A percentile compares a stretch with the other conserved stretches of the same genome.
phyloP scores from a whole-genome alignment of 768 basidiomycete species.

The Macrolepiota albuminosa region DNA sequence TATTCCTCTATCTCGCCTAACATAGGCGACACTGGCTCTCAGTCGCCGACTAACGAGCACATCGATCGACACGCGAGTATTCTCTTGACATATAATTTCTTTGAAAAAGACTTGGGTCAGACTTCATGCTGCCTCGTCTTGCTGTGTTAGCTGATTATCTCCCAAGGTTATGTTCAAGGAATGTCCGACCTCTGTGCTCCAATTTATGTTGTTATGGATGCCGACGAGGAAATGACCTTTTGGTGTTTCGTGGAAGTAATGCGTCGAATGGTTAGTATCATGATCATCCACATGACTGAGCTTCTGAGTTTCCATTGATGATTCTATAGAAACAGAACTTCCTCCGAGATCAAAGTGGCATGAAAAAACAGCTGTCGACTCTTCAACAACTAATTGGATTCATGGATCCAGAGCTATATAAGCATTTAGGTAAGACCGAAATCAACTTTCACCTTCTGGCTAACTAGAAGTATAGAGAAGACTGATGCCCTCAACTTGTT shows the following conservation, averaged over 20 bases:
- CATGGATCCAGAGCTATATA: conserved; percentile 95
- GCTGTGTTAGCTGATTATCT: conserved; percentile 2
- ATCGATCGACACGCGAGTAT: conserved; percentile 85
- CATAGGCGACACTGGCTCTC: conserved; percentile 72
- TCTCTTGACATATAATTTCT: conserved; percentile 87
- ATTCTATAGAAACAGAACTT: conserved; percentile 83
- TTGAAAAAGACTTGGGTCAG: conserved; percentile 82
- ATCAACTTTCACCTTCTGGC: not conserved
- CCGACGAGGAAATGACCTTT: conserved; percentile 87
- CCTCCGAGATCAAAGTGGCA: conserved; percentile 92
- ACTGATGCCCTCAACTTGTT: conserved; percentile 90
- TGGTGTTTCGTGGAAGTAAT: conserved; percentile 97
- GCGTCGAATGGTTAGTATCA: conserved; percentile 79
- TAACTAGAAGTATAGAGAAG: conserved; percentile 48
- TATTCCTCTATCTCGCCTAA: conserved; percentile 75
- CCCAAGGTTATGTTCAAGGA: conserved; percentile 89
- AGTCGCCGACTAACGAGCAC: conserved; percentile 87
- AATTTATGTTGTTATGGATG: conserved; percentile 86
- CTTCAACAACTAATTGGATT: conserved; percentile 86
- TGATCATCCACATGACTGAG: not conserved
- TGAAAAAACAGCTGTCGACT: conserved; percentile 90
- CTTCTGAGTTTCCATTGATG: conserved; percentile 6
- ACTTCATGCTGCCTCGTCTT: conserved; percentile 13
- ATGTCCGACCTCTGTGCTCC: conserved; percentile 98
- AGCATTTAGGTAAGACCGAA: conserved; percentile 65